Conservation (phyloP, 306 rosid species). For the Glycyrrhiza uralensis region DNA sequence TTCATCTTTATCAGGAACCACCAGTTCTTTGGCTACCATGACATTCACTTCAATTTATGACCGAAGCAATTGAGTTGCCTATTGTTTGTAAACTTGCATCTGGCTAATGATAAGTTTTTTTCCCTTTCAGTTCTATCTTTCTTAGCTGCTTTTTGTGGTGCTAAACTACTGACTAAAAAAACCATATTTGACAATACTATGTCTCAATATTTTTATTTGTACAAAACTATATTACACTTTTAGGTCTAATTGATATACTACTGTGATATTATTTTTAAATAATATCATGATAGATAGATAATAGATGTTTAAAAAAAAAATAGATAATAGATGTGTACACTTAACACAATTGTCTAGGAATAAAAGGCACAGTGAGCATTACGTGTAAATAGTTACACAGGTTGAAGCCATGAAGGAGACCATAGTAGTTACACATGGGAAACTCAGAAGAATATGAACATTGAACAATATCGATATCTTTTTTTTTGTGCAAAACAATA, state of each 20-base stretch:
- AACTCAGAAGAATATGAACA: slow-evolving; percentile 22
- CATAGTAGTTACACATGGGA: background rate
- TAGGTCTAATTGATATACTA: no score
- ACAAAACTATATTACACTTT: no score
- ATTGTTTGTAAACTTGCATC: background rate
- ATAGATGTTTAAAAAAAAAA: no score
- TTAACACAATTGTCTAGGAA: background rate
- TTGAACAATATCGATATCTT: background rate
- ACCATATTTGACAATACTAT: no score
- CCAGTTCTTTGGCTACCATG: slow-evolving; percentile 49
- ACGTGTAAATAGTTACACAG: background rate
- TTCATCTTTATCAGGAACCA: slow-evolving; percentile 37
- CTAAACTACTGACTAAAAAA: background rate
- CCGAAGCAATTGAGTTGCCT: slow-evolving; percentile 38
- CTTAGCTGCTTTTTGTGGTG: background rate
- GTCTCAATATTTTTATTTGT: no score
- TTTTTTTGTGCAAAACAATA: slow-evolving; percentile 17
- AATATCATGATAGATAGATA: no score
- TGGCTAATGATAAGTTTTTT: background rate
- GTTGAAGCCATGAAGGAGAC: background rate
- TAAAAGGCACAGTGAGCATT: background rate
- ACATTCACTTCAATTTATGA: slow-evolving; percentile 70
- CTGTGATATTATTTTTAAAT: no score
- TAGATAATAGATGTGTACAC: background rate
- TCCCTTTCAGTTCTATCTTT: background rate